Evolutionary conservation across 2,329 filamentous ascomycete species (phyloP), one percentile per base, ranked within the genome.

Genomic region (Lecanosticta acicola): DNA sequence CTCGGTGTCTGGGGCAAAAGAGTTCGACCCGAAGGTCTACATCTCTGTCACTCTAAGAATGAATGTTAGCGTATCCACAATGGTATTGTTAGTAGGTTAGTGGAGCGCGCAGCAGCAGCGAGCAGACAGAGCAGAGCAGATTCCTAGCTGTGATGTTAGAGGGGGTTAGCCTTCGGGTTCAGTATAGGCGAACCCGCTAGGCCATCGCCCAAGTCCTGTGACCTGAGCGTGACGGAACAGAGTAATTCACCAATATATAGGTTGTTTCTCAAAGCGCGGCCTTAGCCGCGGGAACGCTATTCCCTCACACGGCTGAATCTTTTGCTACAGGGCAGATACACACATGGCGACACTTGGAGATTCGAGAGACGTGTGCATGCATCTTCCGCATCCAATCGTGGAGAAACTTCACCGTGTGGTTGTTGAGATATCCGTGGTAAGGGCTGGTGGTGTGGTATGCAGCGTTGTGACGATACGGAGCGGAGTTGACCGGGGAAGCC

Each of bases 271-370:
- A 29, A 29, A 29, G 24, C 24, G 24, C 24, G 24, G 24, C 24
- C 24, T 29, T 11, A 29, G 5, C 24, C 24, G 24, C 24, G 20
- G 38, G 41, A 45, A 36, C 35, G 34, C 38, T 16, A 10, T 46
- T 41, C 24, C 38, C 43, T 40, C 43, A 38, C 32, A 35, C 32
- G 9, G 7, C 38, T 19, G 41, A 14, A 46, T 46, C 43, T 46
- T 37, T 41, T 21, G 29, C 20, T 37, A 21, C 39, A 41, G 43
- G 38, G 29, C 43, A 41, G 13, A 14, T 34, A 32, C 16, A 16
- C 32, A 36, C 29, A 41, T 19, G n/a, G 10, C 5, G 1, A 18
- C 29, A 46, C 19, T 37, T 41, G 43, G 38, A 46, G 43, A 16
- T 32, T 46, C 17, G 34, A 41, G 32, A 29, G 37, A 11, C 21